phyloP scores from a whole-genome alignment of 257 asterid species.

The Primulina tabacum region DNA sequence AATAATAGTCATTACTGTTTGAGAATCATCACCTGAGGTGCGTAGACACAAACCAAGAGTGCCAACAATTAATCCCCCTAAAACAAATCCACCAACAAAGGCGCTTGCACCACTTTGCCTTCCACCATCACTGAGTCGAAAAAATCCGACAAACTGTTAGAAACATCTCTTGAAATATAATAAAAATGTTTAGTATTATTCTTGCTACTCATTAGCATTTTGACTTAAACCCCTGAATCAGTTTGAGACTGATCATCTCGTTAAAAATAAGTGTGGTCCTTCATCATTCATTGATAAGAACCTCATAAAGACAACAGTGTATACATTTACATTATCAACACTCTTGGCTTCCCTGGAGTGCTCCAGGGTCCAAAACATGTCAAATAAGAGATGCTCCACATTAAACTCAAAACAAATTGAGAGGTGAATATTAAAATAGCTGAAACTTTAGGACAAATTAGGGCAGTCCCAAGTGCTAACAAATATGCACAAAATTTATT shows the following conservation, averaged over 20 bases:
- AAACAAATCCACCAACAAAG: conserved; percentile 87
- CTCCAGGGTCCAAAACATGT: not conserved
- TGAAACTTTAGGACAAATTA: not conserved
- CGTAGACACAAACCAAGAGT: conserved; percentile 83
- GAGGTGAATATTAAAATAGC: not conserved
- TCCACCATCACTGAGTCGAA: conserved; percentile 61
- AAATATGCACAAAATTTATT: conserved; percentile 9
- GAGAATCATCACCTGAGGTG: conserved; percentile 73
- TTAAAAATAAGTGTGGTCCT: not conserved
- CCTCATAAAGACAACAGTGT: not conserved
- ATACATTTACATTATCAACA: too few relatives aligned
- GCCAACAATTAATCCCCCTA: conserved; percentile 90
- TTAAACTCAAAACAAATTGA: not conserved
- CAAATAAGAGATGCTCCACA: not conserved
- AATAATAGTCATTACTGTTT: conserved; percentile 12
- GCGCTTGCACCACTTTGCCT: conserved; percentile 49
- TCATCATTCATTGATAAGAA: not conserved
- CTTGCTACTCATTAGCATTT: not conserved
- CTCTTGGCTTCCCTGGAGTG: not conserved
- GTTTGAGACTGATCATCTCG: not conserved
- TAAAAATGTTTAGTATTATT: not conserved
- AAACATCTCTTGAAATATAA: conserved; percentile 10
- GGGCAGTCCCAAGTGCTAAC: not conserved
- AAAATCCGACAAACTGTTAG: conserved; percentile 1
- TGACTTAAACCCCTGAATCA: not conserved